Percentiles rank a stretch among this genome's conserved stretches.
Conservation (phyloP, 176 grass and related monocot genomes). For the Avena eriantha region DNA sequence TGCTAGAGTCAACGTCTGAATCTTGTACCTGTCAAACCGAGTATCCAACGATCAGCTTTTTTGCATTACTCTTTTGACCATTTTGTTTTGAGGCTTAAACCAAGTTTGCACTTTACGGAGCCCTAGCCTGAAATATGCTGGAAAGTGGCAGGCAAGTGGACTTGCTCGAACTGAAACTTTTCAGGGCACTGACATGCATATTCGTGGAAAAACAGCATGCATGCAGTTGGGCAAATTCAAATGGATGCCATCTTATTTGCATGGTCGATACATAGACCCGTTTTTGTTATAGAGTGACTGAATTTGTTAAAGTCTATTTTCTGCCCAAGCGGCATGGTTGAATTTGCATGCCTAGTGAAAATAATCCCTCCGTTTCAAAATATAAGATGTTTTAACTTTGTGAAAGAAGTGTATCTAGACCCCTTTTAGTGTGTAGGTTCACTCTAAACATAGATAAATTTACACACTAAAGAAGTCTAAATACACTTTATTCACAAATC, state of each 20-base stretch:
- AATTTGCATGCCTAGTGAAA: neutral
- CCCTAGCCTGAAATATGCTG: neutral
- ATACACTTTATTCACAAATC: no score
- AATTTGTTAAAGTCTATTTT: neutral
- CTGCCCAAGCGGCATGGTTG: neutral
- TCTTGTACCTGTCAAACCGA: neutral
- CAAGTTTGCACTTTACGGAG: neutral
- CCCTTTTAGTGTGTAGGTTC: no score
- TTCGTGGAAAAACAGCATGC: slow-evolving; percentile 2
- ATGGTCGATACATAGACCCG: neutral
- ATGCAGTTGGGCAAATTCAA: neutral
- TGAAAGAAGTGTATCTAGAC: no score
- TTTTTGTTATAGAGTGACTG: neutral
- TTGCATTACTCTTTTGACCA: neutral
- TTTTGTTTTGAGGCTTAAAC: neutral
- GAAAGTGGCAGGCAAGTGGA: slow-evolving; percentile 10
- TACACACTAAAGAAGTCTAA: no score
- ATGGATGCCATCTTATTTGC: neutral
- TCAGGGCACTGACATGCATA: neutral
- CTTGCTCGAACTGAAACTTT: neutral
- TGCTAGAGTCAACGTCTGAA: neutral
- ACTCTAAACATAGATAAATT: no score
- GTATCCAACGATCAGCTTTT: neutral
- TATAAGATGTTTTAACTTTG: no score
- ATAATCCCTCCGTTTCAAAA: no score